Evolutionary conservation across 495 filamentous ascomycete genomes (phyloP), one percentile per base, ranked within the genome.

Genomic region (Penicillium pancosmium): DNA sequence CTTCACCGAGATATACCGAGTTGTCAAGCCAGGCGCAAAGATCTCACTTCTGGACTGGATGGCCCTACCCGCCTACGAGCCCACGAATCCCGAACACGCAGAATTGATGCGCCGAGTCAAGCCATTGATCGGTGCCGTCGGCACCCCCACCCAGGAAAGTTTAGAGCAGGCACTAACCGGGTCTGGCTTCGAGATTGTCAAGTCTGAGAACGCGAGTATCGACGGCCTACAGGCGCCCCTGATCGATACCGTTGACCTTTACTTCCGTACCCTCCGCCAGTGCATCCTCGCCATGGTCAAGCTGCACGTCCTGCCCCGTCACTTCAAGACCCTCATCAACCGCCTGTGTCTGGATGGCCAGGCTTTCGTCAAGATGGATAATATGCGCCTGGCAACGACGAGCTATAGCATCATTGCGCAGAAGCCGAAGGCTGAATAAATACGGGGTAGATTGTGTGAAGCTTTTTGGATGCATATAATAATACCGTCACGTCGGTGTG

Each of bases 341-440:
- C 79, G 84, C n/a, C 66, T 87, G 35, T 84, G 83, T 59, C 66
- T 86, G 33, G 83, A 86, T 57, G 81, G 84, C 0, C 74, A 85
- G 62, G 83, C 84, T 0, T 87, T 87, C 54, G 79, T 87, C 55
- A 78, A 86, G 75, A 86, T 86, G 80, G 84, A 87, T 54, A 79
- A 69, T 34, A 81, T 84, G 78, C 80, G 83, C 13, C 69, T 87
- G 16, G 80, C 82, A 21, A 82, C 83, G 7, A 87, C 84, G 25
- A 86, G 82, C 52, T 86, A 87, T 54, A 82, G 83, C 59, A 79
- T 86, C 60, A 78, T 87, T 53, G 84, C 83, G 9, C 78, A 81
- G 71, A 87, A 87, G 69, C 84, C 83, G 4, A 47, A 46, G n/a
- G 58, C 58, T 6, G 27, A 31, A 53, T 68, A 55, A 54, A 47